phyloP scores from a whole-genome alignment of 306 rosid species.

The Citrullus amarus region DNA sequence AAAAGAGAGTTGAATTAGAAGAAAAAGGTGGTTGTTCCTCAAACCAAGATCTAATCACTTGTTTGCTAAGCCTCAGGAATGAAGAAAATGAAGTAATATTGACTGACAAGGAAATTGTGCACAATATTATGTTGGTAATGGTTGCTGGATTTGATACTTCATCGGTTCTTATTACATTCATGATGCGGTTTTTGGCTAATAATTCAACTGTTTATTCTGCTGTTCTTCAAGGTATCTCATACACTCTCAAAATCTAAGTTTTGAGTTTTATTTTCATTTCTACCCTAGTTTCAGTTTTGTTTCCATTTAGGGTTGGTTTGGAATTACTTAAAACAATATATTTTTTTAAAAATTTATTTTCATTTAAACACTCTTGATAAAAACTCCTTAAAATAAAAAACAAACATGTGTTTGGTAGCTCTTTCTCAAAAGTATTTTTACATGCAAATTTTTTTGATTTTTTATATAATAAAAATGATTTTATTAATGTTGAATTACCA shows the following conservation, averaged over 20 bases:
- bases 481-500: no score
- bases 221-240: conserved; percentile 49
- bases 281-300: no score
- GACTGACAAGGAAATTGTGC: conserved; percentile 45
- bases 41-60: conserved; percentile 47
- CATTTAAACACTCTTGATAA: no score
- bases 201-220: conserved; percentile 38
- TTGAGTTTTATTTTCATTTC: no score
- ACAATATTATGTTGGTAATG: conserved; percentile 47
- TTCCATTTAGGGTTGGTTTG: no score
- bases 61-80: conserved; percentile 36
- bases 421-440: no score
- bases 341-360: no score
- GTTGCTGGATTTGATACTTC: conserved; percentile 71
- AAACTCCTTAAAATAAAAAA: no score
- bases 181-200: conserved; percentile 34
- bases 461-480: no score
- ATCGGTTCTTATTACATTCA: conserved; percentile 47
- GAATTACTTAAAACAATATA: no score
- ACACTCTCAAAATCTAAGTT: neutral
- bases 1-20: conserved; percentile 34
- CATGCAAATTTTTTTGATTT: no score
- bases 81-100: conserved; percentile 21
- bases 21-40: conserved; percentile 22
- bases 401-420: no score